Evolutionary conservation across 1,284 basidiomycete genomes (phyloP).

Genomic region (Cryptococcus sp.): DNA sequence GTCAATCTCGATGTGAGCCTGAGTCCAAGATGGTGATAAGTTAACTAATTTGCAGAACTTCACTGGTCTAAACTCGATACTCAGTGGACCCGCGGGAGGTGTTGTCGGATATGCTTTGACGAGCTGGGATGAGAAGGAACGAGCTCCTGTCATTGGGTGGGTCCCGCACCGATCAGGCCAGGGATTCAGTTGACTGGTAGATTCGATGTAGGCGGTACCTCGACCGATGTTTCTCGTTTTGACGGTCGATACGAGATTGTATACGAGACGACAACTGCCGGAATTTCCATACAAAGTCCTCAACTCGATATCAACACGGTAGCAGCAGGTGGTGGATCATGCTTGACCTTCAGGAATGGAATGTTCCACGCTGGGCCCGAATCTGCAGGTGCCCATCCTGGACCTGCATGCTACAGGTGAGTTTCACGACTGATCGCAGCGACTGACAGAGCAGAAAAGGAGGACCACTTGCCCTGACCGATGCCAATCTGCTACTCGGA

Average conservation of each 20-base stretch:
- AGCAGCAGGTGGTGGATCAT: constrained; percentile 81
- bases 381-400: constrained; percentile 72
- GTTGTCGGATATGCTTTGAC: constrained; percentile 38
- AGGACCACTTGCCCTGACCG: constrained; percentile 77
- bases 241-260: constrained; percentile 80
- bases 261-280: constrained; percentile 87
- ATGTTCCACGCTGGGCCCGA: constrained; percentile 78
- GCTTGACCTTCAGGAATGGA: constrained; percentile 73
- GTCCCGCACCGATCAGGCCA: constrained; percentile 22
- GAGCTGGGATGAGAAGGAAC: constrained; percentile 24
- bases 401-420: constrained; percentile 73
- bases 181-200: not conserved
- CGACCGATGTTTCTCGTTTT: constrained; percentile 84
- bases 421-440: constrained; percentile 14
- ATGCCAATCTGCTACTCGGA: constrained; percentile 79
- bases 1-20: constrained; percentile 56
- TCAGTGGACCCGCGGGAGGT: constrained; percentile 49
- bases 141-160: constrained; percentile 30
- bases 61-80: constrained; percentile 79
- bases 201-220: constrained; percentile 76
- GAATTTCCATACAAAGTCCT: constrained; percentile 80
- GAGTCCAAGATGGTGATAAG: not conserved
- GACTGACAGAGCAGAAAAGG: constrained; percentile 59
- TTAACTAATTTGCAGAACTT: constrained; percentile 57
- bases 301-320: constrained; percentile 81